Conservation (phyloP, 148 eudicot species). For the Spergularia bocconei region DNA sequence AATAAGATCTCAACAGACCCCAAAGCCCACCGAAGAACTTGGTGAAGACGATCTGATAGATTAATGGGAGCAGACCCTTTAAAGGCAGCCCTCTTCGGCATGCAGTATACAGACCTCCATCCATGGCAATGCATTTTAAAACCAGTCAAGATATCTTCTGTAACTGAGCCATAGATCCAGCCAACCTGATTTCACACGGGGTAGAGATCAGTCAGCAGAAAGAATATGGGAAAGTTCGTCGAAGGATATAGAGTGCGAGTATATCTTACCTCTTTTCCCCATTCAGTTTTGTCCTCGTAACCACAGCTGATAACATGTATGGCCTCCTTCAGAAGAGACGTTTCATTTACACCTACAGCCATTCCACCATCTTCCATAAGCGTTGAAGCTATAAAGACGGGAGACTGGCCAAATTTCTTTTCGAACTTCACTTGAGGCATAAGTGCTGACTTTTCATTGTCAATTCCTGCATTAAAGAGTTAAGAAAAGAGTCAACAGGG, state of each 20-base stretch:
- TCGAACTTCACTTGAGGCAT: constrained; percentile 85
- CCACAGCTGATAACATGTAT: constrained; percentile 98
- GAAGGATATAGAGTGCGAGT: background rate
- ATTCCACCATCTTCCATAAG: constrained; percentile 81
- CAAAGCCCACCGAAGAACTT: constrained; percentile 93
- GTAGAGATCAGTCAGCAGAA: background rate
- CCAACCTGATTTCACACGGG: constrained; percentile 55
- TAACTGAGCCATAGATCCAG: constrained; percentile 97
- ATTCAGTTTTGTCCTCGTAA: constrained; percentile 89
- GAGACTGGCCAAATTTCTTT: constrained; percentile 94
- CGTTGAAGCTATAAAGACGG: constrained; percentile 85
- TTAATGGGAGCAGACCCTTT: constrained; percentile 98
- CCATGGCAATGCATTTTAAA: constrained; percentile 99
- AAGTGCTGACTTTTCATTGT: constrained; percentile 70
- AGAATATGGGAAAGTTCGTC: background rate
- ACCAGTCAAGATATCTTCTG: constrained; percentile 96
- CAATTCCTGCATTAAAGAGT: constrained; percentile 50
- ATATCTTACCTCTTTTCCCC: constrained; percentile 89
- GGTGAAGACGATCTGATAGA: constrained; percentile 95
- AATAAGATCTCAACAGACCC: constrained; percentile 91
- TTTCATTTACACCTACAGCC: constrained; percentile 58
- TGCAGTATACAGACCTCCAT: constrained; percentile 96
- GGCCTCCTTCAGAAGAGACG: constrained; percentile 87
- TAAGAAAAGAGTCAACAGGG: background rate
- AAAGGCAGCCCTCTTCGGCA: constrained; percentile 83